A percentile compares a stretch with the other conserved stretches of the same genome.
phyloP scores from a whole-genome alignment of 345 rosid genomes.

The Ceriops zippeliana region DNA sequence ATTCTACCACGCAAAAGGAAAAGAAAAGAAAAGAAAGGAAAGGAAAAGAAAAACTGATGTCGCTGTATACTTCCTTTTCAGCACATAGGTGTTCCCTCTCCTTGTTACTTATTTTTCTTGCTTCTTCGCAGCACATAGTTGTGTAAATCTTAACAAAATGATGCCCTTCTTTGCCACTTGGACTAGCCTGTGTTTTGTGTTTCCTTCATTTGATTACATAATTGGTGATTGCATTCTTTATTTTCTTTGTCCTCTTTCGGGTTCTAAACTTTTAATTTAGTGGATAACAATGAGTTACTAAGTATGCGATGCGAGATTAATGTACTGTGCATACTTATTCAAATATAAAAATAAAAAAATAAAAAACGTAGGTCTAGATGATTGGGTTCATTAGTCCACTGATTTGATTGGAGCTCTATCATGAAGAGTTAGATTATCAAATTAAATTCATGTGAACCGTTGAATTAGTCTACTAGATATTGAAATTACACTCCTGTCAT shows the following conservation, averaged over 20 bases:
- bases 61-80: too few relatives aligned
- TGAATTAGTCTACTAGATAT: conserved; percentile 4
- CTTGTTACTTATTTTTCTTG: not conserved
- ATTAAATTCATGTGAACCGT: not conserved
- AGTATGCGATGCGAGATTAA: conserved; percentile 4
- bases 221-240: too few relatives aligned
- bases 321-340: not conserved
- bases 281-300: not conserved
- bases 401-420: conserved; percentile 1
- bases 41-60: too few relatives aligned
- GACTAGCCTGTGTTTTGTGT: too few relatives aligned
- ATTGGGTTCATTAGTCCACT: conserved; percentile 3
- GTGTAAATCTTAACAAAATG: not conserved
- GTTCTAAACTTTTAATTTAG: not conserved
- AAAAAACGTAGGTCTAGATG: not conserved
- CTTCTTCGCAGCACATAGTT: not conserved
- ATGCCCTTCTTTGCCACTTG: not conserved
- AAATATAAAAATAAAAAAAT: not conserved
- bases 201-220: too few relatives aligned
- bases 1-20: too few relatives aligned
- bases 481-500: too few relatives aligned
- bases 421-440: not conserved
- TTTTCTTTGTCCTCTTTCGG: conserved; percentile 4
- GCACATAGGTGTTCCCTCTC: too few relatives aligned
- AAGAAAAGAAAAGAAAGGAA: too few relatives aligned